Evolutionary conservation across 2,329 filamentous ascomycete genomes (phyloP).

Genomic region (Colletotrichum musae): DNA sequence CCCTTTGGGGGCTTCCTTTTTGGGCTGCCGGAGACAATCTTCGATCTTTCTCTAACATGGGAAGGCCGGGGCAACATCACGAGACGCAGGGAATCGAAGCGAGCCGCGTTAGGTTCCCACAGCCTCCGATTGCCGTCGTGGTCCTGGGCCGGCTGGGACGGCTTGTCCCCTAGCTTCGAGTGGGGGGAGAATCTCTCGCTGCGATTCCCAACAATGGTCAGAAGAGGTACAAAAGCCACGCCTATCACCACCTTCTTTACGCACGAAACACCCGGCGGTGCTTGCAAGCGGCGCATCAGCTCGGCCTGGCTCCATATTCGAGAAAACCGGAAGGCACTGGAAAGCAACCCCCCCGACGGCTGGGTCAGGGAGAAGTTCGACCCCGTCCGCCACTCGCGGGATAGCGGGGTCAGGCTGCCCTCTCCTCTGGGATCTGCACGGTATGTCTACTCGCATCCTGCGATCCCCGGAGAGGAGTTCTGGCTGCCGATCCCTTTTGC

Average conservation of each 20-base stretch:
- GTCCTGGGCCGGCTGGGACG: not conserved
- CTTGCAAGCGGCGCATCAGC: not conserved
- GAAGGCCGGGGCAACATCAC: not conserved
- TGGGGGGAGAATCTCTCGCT: not conserved
- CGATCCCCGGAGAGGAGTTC: not conserved
- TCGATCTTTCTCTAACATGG: not conserved
- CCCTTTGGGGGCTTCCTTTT: not conserved
- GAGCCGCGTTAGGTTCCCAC: too few relatives aligned
- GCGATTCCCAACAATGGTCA: not conserved
- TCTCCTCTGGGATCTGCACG: not conserved
- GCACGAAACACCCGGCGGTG: not conserved
- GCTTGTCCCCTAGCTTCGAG: not conserved
- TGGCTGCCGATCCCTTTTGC: not conserved
- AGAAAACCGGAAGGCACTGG: not conserved
- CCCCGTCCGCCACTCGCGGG: too few relatives aligned
- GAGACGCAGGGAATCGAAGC: not conserved
- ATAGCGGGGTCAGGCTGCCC: too few relatives aligned
- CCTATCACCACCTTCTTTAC: not conserved
- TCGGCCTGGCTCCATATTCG: not conserved
- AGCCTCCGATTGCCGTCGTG: not conserved
- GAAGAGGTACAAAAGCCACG: not conserved
- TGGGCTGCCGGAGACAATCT: not conserved
- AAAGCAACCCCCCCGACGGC: not conserved
- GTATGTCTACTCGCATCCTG: not conserved
- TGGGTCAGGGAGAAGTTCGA: not conserved